phyloP scores from a whole-genome alignment of 176 grass and related monocot species.

The Triticum urartu region DNA sequence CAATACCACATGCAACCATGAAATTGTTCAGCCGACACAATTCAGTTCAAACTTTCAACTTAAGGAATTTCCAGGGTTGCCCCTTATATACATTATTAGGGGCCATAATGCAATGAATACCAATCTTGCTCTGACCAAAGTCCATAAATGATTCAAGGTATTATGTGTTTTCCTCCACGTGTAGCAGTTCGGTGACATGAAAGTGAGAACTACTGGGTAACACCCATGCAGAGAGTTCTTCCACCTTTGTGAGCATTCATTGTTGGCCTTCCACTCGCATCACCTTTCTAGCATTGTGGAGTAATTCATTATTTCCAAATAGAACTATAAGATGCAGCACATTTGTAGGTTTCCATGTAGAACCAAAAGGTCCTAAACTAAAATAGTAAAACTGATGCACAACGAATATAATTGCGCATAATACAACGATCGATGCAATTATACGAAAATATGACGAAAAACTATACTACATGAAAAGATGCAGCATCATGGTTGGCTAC shows the following conservation, averaged over 20 bases:
- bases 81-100: background rate
- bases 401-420: background rate
- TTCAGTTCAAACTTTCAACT: background rate
- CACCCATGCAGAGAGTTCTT: background rate
- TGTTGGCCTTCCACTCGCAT: background rate
- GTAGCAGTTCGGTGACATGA: background rate
- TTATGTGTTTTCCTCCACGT: background rate
- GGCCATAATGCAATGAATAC: background rate
- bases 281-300: background rate
- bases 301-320: background rate
- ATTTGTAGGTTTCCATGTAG: background rate
- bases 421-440: background rate
- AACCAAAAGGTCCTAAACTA: background rate
- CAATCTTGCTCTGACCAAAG: background rate
- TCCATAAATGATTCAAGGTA: conserved; percentile 3
- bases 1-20: conserved; percentile 4
- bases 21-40: conserved; percentile 8
- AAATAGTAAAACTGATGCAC: background rate
- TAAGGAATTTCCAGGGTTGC: background rate
- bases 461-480: background rate
- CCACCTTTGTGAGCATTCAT: background rate
- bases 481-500: background rate
- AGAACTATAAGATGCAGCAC: background rate
- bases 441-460: background rate
- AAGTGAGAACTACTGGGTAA: background rate